Evolutionary conservation across 163 green algal species (phyloP).

Genomic region (Prototheca cutis): DNA sequence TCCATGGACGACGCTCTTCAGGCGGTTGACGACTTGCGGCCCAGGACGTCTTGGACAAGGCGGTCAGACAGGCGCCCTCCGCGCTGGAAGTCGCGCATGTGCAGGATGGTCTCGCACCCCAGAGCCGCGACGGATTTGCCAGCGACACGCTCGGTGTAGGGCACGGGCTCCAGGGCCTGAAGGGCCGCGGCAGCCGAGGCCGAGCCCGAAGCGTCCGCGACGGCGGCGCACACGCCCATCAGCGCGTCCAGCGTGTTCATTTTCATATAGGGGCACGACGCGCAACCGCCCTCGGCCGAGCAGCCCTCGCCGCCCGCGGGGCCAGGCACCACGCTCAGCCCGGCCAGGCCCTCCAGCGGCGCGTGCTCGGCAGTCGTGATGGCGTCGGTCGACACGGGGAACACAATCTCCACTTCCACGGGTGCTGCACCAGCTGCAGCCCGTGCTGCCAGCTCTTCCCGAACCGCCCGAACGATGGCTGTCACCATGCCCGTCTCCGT

Average conservation of each 20-base stretch:
- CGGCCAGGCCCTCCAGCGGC: not conserved
- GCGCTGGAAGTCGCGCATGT: slow-evolving; percentile 92
- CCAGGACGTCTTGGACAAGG: slow-evolving; percentile 69
- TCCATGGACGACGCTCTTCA: no score
- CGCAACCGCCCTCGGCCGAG: slow-evolving; percentile 85
- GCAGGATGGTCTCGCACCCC: slow-evolving; percentile 87
- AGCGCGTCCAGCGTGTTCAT: slow-evolving; percentile 74
- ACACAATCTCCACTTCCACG: slow-evolving; percentile 94
- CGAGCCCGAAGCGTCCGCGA: slow-evolving; percentile 32
- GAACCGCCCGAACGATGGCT: slow-evolving; percentile 83
- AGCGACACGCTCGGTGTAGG: slow-evolving; percentile 59
- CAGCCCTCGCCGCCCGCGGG: slow-evolving; percentile 89
- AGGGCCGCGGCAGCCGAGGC: slow-evolving; percentile 51
- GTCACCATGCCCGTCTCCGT: slow-evolving; percentile 98
- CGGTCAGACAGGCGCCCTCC: slow-evolving; percentile 47
- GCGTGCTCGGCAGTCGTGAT: slow-evolving; percentile 61
- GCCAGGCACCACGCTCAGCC: slow-evolving; percentile 64
- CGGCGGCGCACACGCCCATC: slow-evolving; percentile 18
- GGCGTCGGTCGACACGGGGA: slow-evolving; percentile 77
- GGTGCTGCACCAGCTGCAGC: slow-evolving; percentile 61
- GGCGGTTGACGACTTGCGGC: no score
- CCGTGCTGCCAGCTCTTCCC: slow-evolving; percentile 45
- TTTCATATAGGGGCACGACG: slow-evolving; percentile 98
- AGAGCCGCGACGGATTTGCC: slow-evolving; percentile 59
- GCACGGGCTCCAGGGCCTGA: slow-evolving; percentile 52